Base-by-base conservation (phyloP, 257 asterid genomes). In the Cruciata laevipes region DNA sequence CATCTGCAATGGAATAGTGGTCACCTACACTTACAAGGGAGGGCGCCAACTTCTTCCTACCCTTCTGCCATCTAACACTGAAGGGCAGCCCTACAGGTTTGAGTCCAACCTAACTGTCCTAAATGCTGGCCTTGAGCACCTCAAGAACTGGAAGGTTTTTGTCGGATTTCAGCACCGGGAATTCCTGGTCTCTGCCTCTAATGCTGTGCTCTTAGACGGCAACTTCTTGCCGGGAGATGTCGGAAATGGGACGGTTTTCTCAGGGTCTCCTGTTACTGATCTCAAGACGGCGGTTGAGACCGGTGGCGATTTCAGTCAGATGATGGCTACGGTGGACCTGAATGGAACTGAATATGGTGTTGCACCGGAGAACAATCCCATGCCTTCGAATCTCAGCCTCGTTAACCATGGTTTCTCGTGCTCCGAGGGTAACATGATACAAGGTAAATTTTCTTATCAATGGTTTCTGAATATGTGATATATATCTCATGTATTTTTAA, bases 261-360 rank as follows among this genome's bases (percentile, higher is more conserved):
- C 82, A 3, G 96, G 96, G 5, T 76, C 71, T 4, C 80, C 89
- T 1, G 76, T 8, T 59, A 71, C 84, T 10, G 88, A 83, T 73
- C 79, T 86, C 5, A 80, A 82, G 69, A 75, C 91, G 0, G 91
- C 90, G 6, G 72, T 89, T 51, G 81, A 78, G 52, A 89, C 95
- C 0, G 96, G 90, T 4, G 96, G 95, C 38, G 81, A 89, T 73
- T 6, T 66, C 20, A 47, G 69, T 25, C 88, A 79, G 82, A 89
- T 86, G 87, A 75, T 63, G 61, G 88, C 76, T 27, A 76, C 65
- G 66, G 77, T 89, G 27, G 73, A 79, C 14, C 56, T 89, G 79
- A 72, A 78, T 66, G 95, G 96, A 6, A 89, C 96, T 0, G 82
- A 79, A 78, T 86, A 83, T 38, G 96, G 95, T 3, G 87, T 79